phyloP scores from a whole-genome alignment of 164 flowering plant genomes.

The Buxus sempervirens region DNA sequence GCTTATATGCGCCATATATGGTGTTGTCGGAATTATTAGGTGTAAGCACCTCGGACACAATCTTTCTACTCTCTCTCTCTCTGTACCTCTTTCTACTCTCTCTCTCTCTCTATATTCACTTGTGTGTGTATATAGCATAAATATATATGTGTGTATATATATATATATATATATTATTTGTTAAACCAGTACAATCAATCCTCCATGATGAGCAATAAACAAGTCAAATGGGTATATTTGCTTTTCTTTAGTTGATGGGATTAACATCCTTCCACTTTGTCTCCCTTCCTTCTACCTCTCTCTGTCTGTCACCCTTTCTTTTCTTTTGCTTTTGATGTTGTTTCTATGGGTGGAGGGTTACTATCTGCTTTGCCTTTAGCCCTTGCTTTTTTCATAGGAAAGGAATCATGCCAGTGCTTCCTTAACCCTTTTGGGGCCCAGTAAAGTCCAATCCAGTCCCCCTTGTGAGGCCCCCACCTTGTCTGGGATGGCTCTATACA shows the following conservation, averaged over 20 bases:
- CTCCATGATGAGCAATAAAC: slow-evolving; percentile 47
- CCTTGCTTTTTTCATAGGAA: slow-evolving; percentile 54
- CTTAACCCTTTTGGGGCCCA: slow-evolving; percentile 39
- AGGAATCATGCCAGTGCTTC: slow-evolving; percentile 47
- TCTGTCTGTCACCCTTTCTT: too few species aligned
- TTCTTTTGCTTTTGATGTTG: slow-evolving; percentile 9
- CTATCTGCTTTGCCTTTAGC: slow-evolving; percentile 43
- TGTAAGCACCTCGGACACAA: slow-evolving; percentile 30
- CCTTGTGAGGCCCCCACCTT: slow-evolving; percentile 32
- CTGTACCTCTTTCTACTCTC: too few species aligned
- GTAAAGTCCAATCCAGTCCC: slow-evolving; percentile 29
- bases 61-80: slow-evolving; percentile 1
- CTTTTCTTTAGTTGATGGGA: slow-evolving; percentile 26
- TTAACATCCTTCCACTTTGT: slow-evolving; percentile 47
- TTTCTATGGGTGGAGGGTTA: slow-evolving; percentile 47
- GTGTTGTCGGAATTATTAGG: slow-evolving; percentile 36
- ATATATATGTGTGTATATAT: background rate
- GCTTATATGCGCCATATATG: slow-evolving; percentile 28
- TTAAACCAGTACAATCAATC: slow-evolving; percentile 42
- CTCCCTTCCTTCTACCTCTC: slow-evolving; percentile 17
- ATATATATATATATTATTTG: background rate
- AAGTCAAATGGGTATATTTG: slow-evolving; percentile 47
- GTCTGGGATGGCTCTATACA: slow-evolving; percentile 33
- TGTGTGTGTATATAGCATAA: background rate
- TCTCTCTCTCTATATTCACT: too few species aligned